phyloP scores from a whole-genome alignment of 2,329 filamentous ascomycete genomes.

The Sordariomycetes sp. region DNA sequence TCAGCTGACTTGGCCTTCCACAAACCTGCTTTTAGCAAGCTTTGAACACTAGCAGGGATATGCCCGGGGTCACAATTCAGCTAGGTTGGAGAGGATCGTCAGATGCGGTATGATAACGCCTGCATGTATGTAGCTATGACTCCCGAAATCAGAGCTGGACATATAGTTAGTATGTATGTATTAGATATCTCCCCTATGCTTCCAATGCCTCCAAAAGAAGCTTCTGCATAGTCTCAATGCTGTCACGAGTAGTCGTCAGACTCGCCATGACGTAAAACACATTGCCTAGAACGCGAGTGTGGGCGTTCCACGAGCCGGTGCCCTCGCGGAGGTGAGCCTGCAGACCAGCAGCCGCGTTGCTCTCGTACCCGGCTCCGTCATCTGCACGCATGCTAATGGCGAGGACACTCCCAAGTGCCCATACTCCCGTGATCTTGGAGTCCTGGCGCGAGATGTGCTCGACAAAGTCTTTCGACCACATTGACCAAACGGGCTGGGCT shows the following conservation, averaged over 20 bases:
- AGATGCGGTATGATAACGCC: no score
- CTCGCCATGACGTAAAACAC: conserved; percentile 45
- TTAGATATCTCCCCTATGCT: background rate
- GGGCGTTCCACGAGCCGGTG: conserved; percentile 28
- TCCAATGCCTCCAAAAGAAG: background rate
- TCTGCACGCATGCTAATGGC: conserved; percentile 41
- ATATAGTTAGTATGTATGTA: background rate
- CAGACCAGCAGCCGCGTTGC: conserved; percentile 28
- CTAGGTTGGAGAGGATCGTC: no score
- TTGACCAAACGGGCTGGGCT: conserved; percentile 40
- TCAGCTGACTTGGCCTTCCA: no score
- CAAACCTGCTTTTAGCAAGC: no score
- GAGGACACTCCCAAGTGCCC: conserved; percentile 63
- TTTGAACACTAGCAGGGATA: no score
- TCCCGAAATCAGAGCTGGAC: no score
- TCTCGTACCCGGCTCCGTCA: conserved; percentile 30
- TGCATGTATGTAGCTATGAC: no score
- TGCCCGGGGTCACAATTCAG: no score
- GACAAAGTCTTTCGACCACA: conserved; percentile 54
- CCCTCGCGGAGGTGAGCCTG: conserved; percentile 18
- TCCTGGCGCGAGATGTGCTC: conserved; percentile 35
- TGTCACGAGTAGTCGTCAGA: conserved; percentile 24
- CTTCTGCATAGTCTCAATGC: conserved; percentile 1
- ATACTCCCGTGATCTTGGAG: conserved; percentile 46
- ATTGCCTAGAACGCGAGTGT: conserved; percentile 41